phyloP scores from a whole-genome alignment of 1,284 basidiomycete genomes.

The Boletus smithii region DNA sequence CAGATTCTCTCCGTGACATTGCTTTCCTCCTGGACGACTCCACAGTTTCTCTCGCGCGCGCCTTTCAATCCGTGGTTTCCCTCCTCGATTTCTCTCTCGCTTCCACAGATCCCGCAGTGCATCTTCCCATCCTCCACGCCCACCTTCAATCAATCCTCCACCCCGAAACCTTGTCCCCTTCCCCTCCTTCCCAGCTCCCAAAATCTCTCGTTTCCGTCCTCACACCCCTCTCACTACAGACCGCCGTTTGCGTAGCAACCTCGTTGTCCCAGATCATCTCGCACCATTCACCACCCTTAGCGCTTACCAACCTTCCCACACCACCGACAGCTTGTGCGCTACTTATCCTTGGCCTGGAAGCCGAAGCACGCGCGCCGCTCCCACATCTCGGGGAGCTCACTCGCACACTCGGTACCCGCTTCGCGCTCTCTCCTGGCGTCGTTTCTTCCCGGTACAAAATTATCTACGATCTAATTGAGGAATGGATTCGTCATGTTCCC shows the following conservation, averaged over 20 bases:
- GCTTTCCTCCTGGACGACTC: conserved; percentile 60
- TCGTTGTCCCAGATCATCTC: conserved; percentile 53
- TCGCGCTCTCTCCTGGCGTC: conserved; percentile 47
- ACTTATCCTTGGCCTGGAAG: conserved; percentile 70
- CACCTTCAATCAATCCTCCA: conserved; percentile 42
- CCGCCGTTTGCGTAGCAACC: conserved; percentile 51
- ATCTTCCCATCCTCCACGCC: conserved; percentile 44
- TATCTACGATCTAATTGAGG: conserved; percentile 55
- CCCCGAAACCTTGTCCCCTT: conserved; percentile 32
- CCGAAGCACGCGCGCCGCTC: conserved; percentile 52
- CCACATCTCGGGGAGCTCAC: conserved; percentile 55
- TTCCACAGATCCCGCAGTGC: conserved; percentile 38
- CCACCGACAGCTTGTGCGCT: conserved; percentile 63
- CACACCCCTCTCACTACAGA: conserved; percentile 41
- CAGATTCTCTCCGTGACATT: conserved; percentile 63
- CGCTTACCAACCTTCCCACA: conserved; percentile 39
- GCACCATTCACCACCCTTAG: conserved; percentile 39
- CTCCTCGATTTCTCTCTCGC: conserved; percentile 36
- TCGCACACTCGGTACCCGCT: conserved; percentile 48
- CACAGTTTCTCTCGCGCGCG: conserved; percentile 49
- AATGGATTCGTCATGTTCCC: conserved; percentile 61
- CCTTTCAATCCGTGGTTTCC: conserved; percentile 51
- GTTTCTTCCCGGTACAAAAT: conserved; percentile 67
- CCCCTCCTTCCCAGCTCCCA: conserved; percentile 36
- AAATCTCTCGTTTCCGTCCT: conserved; percentile 40